Base-by-base conservation (phyloP, 139 green algal genomes). In the Pseudopediastrum boryanum region DNA sequence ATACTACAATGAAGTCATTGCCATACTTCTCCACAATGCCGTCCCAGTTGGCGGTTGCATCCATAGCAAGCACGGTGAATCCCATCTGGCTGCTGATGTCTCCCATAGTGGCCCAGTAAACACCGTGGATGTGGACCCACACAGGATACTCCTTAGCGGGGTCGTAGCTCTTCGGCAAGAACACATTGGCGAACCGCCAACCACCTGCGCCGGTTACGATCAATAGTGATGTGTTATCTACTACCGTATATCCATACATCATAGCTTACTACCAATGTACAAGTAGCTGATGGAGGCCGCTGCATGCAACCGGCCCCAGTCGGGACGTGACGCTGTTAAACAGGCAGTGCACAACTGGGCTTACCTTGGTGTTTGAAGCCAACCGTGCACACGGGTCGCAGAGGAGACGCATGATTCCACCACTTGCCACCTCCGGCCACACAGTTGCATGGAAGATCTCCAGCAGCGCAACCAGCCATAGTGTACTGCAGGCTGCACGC, bases 81-180 rank as follows among this genome's bases (percentile, higher is more conserved):
- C 73, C 59, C 73, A 80, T 71, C 10, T 44, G 73, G 8, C 38
- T 12, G 31, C 59, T 72, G 27, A 80, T 71, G 39, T 72, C 39
- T 9, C 71, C 73, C 73, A 80, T 80, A 21, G 59, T 54, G 41
- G 43, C 73, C 73, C 73, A 80, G 43, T 80, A 80, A 35, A 80
- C 73, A 21, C 73, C 73, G 33, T 80, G 73, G 42, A 80, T 71
- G 59, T 80, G 73, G 43, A 80, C 62, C 73, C 73, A 80, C 21
- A 80, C 73, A 19, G 73, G 73, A 31, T 72, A 80, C 31, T 29
- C 23, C 2, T 35, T 41, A 16, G 10, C 41, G 21, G 23, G 10
- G 31, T 25, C 21, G 33, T 42, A 80, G 43, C 42, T 44, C 5
- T 21, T 43, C 10, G 73, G 73, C 43, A 80, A 39, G 73, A 80